Evolutionary conservation across 139 green algal genomes (phyloP).

Genomic region (Pleodorina starrii): DNA sequence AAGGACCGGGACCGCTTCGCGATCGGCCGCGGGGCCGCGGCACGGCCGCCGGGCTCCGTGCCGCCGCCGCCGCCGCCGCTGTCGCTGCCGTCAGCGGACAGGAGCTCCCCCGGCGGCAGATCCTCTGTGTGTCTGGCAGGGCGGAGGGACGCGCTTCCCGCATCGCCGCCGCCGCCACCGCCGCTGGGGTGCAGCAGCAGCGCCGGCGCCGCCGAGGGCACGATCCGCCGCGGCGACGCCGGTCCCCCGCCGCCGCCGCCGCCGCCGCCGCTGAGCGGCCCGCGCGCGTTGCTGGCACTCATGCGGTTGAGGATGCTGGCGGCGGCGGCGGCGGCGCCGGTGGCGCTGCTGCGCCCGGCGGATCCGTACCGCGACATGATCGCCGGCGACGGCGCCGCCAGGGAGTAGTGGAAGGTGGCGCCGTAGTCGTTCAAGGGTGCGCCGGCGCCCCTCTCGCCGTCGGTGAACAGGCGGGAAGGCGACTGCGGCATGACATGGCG

Average conservation of each 20-base stretch:
- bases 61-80: neutral
- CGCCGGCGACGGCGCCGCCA: constrained; percentile 6
- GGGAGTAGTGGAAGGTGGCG: neutral
- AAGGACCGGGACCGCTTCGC: neutral
- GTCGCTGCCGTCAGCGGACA: neutral
- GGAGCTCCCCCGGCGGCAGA: neutral
- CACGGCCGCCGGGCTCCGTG: neutral
- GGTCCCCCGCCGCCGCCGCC: neutral
- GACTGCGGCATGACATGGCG: no score
- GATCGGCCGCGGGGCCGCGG: neutral
- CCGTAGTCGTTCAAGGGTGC: neutral
- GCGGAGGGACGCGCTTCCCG: neutral
- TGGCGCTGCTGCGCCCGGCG: neutral
- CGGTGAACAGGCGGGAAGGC: neutral
- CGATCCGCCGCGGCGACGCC: neutral
- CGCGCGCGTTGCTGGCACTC: neutral
- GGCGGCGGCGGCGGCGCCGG: neutral
- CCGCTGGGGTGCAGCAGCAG: neutral
- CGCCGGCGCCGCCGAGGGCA: neutral
- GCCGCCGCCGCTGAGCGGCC: constrained; percentile 2
- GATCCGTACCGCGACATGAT: neutral
- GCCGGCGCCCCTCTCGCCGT: neutral
- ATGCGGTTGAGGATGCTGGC: neutral
- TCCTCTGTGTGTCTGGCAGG: neutral
- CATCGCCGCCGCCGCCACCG: neutral